Evolutionary conservation across 768 basidiomycete genomes (phyloP), one percentile per base, ranked within the genome.

Genomic region (Collybiopsis confluens): DNA sequence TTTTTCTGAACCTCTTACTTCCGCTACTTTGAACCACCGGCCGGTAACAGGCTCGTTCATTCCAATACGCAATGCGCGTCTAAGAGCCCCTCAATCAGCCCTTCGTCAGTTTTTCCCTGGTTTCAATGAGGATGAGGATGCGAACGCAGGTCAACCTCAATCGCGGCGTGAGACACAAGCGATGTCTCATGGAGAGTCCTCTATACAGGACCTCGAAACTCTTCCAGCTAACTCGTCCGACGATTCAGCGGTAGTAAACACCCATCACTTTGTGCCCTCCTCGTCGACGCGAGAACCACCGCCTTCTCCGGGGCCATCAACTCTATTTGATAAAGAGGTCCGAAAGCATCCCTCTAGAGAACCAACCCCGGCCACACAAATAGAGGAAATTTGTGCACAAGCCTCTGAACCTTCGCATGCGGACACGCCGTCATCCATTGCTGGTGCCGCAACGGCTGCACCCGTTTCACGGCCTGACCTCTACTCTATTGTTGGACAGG

Each of bases 401-500:
- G 27, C 21, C 20, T 24, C 46, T 15, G 20, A 33, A 4, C 20
- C 21, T 10, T 11, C 52, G 35, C 28, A 5, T 21, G 13, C 16
- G 37, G 36, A 16, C 16, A 53, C 55, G 6, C 49, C 48, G 28
- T 21, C 51, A 30, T 27, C 30, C 20, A 20, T n/a, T 21, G 13
- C 35, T 23, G 47, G 35, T 24, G 28, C 40, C 7, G 28, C 23
- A 27, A 30, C 40, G 7, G 35, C 54, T 10, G 33, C 54, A 28
- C 40, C 49, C 35, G 56, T 52, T 15, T 61, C 70, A 21, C 66
- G 62, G 8, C 70, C 68, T 37, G 88, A 92, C 55, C 65, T 92
- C 18, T 99, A 97, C 68, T 81, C 83, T 47, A 90, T 94, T 56
- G 77, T 98, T 23, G 88, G 83, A 45, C 95, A 98, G 63, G 97